Conservation (phyloP, 2,329 filamentous ascomycete species). For the Sarocladiaceae sp. region DNA sequence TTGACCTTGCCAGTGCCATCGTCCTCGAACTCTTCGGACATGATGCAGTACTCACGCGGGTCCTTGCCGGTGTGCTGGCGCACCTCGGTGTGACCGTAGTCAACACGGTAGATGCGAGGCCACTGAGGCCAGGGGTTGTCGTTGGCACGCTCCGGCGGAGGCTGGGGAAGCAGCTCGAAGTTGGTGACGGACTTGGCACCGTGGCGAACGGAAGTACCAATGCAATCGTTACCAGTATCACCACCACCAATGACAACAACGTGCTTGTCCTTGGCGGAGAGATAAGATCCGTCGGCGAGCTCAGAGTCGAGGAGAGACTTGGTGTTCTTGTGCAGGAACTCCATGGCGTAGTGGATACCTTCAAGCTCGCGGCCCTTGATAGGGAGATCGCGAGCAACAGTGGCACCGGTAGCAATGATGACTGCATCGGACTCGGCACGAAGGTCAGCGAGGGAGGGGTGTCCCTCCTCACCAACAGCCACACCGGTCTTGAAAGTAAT, state of each 20-base stretch:
- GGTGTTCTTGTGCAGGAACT: constrained; percentile 96
- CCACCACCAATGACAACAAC: constrained; percentile 96
- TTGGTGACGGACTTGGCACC: constrained; percentile 95
- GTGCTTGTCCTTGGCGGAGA: constrained; percentile 92
- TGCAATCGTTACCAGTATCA: constrained; percentile 97
- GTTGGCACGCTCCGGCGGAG: constrained; percentile 80
- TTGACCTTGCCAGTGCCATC: constrained; percentile 84
- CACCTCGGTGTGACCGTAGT: constrained; percentile 95
- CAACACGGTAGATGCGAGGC: constrained; percentile 97
- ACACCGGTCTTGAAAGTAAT: constrained; percentile 76
- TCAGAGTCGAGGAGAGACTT: constrained; percentile 94
- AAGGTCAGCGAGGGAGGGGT: constrained; percentile 62
- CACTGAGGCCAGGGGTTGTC: constrained; percentile 99
- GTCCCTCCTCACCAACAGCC: constrained; percentile 69
- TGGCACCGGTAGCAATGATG: constrained; percentile 87
- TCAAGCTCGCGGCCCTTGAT: constrained; percentile 85
- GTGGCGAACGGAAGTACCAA: constrained; percentile 92
- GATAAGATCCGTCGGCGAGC: constrained; percentile 78
- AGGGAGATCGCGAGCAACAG: constrained; percentile 86
- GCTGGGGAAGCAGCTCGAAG: constrained; percentile 92
- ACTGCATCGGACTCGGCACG: constrained; percentile 76
- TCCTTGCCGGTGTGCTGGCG: constrained; percentile 95
- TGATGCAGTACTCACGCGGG: constrained; percentile 95
- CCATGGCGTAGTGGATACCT: constrained; percentile 94
- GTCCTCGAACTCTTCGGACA: constrained; percentile 95